Evolutionary conservation across 164 flowering plant species (phyloP).

Genomic region (Platanus orientalis): DNA sequence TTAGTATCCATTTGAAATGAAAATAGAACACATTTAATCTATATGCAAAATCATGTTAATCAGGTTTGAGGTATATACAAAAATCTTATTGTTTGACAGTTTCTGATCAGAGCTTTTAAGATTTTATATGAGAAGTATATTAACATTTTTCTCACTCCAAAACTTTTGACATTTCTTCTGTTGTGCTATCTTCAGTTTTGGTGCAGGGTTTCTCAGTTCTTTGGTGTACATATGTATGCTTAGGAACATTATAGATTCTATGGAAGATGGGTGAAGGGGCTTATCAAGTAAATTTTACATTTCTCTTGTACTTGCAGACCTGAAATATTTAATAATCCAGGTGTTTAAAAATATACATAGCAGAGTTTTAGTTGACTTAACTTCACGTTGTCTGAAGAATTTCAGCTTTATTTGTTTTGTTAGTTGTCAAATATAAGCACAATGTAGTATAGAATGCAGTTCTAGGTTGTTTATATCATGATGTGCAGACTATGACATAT

Average conservation of each 20-base stretch:
- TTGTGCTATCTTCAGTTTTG: conserved; percentile 53
- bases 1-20: neutral
- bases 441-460: too few relatives aligned
- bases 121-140: neutral
- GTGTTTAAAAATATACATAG: too few relatives aligned
- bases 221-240: conserved; percentile 88
- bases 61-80: neutral
- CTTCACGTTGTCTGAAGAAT: too few relatives aligned
- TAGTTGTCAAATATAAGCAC: too few relatives aligned
- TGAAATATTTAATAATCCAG: neutral
- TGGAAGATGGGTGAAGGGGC: conserved; percentile 79
- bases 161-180: conserved; percentile 1
- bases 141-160: neutral
- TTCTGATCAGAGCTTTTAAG: neutral
- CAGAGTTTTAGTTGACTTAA: too few relatives aligned
- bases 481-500: too few relatives aligned
- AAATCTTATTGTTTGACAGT: neutral
- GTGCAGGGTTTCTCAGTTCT: conserved; percentile 89
- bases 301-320: neutral
- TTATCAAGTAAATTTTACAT: conserved; percentile 54
- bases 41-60: neutral
- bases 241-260: conserved; percentile 73
- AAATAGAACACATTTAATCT: neutral
- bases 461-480: too few relatives aligned
- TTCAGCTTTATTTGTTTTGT: too few relatives aligned